Evolutionary conservation across 768 basidiomycete genomes (phyloP).

Genomic region (Serendipita indica): DNA sequence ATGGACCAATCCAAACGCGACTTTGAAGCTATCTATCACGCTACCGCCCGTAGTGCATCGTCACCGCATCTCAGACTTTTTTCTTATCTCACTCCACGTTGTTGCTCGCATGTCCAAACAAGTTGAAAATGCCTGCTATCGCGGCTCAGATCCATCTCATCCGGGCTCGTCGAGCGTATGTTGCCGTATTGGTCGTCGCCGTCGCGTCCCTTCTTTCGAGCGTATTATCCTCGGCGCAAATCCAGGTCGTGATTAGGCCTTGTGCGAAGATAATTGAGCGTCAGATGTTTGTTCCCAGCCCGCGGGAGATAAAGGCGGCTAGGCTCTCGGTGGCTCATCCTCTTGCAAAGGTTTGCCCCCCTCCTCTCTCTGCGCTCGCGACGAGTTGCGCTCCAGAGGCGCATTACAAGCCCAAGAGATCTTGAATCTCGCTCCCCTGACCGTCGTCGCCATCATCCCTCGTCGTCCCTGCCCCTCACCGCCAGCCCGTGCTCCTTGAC

Average conservation of each 20-base stretch:
- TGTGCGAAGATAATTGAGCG: too few species aligned
- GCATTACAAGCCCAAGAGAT: too few species aligned
- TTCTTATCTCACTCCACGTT: slow-evolving; percentile 4
- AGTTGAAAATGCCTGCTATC: background rate
- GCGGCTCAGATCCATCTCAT: slow-evolving; percentile 4
- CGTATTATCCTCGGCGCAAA: slow-evolving; percentile 1
- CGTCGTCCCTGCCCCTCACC: background rate
- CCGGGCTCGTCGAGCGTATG: background rate
- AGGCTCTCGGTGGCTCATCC: too few species aligned
- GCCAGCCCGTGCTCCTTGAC: background rate
- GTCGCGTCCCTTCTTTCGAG: background rate
- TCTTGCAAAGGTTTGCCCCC: too few species aligned
- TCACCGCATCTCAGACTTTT: background rate
- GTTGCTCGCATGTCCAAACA: background rate
- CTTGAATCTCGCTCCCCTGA: too few species aligned
- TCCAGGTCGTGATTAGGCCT: too few species aligned
- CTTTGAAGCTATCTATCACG: background rate
- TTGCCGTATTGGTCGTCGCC: background rate
- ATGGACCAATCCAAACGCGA: slow-evolving; percentile 1
- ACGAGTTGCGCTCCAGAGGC: too few species aligned
- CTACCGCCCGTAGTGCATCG: background rate
- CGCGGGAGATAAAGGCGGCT: too few species aligned
- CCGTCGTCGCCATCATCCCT: too few species aligned
- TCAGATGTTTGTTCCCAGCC: too few species aligned
- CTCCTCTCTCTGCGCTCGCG: too few species aligned